Evolutionary conservation across 148 eudicot genomes (phyloP).

Genomic region (Limonium bicolor): DNA sequence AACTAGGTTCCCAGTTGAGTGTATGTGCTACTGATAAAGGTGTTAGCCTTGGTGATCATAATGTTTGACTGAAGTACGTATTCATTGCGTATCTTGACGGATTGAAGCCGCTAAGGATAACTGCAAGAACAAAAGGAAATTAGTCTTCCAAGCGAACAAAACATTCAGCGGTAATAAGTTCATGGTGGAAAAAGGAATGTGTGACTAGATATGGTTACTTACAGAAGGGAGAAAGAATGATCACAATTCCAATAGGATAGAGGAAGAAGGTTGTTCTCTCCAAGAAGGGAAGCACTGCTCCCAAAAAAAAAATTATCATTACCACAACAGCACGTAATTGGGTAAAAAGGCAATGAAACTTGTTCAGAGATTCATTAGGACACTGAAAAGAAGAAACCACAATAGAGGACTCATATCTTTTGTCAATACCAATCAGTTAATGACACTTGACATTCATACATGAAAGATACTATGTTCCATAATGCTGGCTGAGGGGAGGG

Average conservation of each 20-base stretch:
- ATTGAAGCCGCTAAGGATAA: constrained; percentile 75
- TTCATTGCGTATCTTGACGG: constrained; percentile 93
- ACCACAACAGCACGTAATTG: too few species aligned
- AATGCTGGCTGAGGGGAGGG: too few species aligned
- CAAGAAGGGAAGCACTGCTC: constrained; percentile 95
- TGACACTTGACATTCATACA: too few species aligned
- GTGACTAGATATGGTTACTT: constrained; percentile 15
- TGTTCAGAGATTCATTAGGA: too few species aligned
- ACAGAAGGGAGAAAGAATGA: constrained; percentile 90
- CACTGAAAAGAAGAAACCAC: too few species aligned
- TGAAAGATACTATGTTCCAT: too few species aligned
- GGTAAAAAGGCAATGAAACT: too few species aligned
- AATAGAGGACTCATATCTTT: too few species aligned
- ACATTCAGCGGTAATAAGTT: too few species aligned
- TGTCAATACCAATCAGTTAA: too few species aligned
- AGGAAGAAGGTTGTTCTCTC: constrained; percentile 90
- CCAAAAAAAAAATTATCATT: too few species aligned
- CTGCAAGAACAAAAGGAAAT: constrained; percentile 25
- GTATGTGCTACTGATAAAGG: constrained; percentile 8
- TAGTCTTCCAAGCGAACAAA: too few species aligned
- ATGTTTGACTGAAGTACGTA: constrained; percentile 61
- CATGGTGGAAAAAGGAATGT: background rate
- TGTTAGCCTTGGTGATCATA: constrained; percentile 21
- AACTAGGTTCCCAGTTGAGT: constrained; percentile 5
- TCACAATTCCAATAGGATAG: constrained; percentile 77